Percentiles rank a stretch among this genome's conserved stretches.
These are phyloP conservation scores for Baudoinia panamericana DNA, from an alignment of 495 filamentous ascomycete species.

Conservation along the genomic window DNA sequence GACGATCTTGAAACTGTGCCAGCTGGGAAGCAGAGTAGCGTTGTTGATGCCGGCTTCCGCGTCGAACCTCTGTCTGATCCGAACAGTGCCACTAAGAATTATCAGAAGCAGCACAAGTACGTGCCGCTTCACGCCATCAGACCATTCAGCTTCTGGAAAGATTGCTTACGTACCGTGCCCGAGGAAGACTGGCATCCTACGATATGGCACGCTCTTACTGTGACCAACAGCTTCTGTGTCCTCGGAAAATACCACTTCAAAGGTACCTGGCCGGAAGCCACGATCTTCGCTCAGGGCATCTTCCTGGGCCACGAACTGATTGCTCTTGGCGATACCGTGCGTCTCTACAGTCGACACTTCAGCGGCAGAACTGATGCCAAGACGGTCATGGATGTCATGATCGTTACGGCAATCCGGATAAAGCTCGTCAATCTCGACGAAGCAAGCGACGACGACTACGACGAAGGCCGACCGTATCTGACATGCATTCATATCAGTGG, in stretches of 20 bases:
- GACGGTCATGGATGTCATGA: constrained; percentile 40
- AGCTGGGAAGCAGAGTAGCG: constrained; percentile 28
- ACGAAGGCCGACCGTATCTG: constrained; percentile 34
- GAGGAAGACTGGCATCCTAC: constrained; percentile 39
- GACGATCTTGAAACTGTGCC: constrained; percentile 33
- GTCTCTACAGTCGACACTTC: constrained; percentile 30
- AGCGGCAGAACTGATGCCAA: no score
- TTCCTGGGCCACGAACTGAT: constrained; percentile 46
- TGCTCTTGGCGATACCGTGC: constrained; percentile 39
- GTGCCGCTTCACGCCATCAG: constrained; percentile 41
- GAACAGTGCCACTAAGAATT: constrained; percentile 33
- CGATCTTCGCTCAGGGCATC: constrained; percentile 39
- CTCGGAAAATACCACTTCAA: constrained; percentile 38
- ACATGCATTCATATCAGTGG: constrained; percentile 35
- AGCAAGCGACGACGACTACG: constrained; percentile 35
- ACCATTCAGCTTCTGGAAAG: constrained; percentile 41
- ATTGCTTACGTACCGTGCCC: constrained; percentile 32
- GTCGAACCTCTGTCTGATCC: constrained; percentile 44
- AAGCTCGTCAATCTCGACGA: constrained; percentile 30
- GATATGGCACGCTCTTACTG: constrained; percentile 40
- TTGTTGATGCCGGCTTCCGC: constrained; percentile 46
- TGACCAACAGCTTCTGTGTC: constrained; percentile 41
- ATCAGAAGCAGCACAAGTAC: constrained; percentile 41
- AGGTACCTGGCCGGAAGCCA: constrained; percentile 42
- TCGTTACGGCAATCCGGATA: constrained; percentile 38